Evolutionary conservation across 2,329 filamentous ascomycete genomes (phyloP), one percentile per base, ranked within the genome.

Genomic region (Trichoderma koningii): DNA sequence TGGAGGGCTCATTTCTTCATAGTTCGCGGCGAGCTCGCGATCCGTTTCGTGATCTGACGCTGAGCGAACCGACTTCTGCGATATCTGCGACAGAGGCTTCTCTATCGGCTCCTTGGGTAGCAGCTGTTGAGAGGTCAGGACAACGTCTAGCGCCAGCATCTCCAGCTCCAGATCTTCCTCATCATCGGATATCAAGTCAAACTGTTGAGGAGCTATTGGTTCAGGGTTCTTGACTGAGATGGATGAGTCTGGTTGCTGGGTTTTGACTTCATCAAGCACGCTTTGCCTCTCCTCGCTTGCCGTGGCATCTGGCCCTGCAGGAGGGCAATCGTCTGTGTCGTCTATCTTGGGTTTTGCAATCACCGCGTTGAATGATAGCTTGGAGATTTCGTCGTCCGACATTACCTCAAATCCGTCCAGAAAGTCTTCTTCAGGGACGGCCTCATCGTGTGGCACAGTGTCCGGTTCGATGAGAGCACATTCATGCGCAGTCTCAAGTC

Each of bases 131-230:
- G 53, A n/a, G 19, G 14, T 28, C 34, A 66, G 62, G 7, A 44
- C 53, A 10, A 66, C 70, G 51, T 72, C 70, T 2, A 72, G 64
- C 10, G 69, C 67, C 26, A 73, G 60, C 30, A 74, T 62, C 19
- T 72, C 72, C 21, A 72, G 41, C 7, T 70, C 72, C 23, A 73
- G 30, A 12, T 72, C 69, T 70, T 73, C 73, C 2, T 73, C 70
- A 2, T 72, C 71, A 4, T 71, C 68, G 28, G 66, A 57, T 42
- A 69, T 66, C 48, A 70, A 38, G 19, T 70, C 67, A 55, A 68
- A 41, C 21, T 71, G 69, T 19, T 17, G 26, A 10, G 15, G 45
- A n/a, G 23, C 34, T 17, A 23, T 50, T 34, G 28, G 44, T 45
- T 45, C 38, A 28, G 52, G 52, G 52, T 45, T 53, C 44, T 65